Conservation (phyloP, 2,329 filamentous ascomycete species). For the Aspergillus fructus region DNA sequence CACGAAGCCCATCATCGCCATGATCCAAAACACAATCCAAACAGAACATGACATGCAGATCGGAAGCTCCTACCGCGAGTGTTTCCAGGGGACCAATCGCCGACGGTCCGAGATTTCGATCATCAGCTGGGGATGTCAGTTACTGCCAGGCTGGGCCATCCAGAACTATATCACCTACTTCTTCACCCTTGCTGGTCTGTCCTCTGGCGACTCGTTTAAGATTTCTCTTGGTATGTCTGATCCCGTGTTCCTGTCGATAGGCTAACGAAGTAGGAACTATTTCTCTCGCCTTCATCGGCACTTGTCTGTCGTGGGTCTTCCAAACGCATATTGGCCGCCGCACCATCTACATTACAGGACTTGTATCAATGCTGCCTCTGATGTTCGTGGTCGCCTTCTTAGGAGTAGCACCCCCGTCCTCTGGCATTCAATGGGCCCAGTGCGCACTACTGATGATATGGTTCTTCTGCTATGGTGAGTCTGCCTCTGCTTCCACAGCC, state of each 20-base stretch:
- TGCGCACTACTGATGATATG: conserved; percentile 45
- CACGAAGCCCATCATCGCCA: conserved; percentile 21
- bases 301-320: conserved; percentile 49
- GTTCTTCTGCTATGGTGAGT: neutral
- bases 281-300: conserved; percentile 55
- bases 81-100: conserved; percentile 29
- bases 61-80: conserved; percentile 28
- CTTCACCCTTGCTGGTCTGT: conserved; percentile 36
- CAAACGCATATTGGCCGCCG: conserved; percentile 41
- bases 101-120: conserved; percentile 45
- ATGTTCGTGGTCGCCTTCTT: conserved; percentile 27
- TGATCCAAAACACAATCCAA: conserved; percentile 41
- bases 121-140: conserved; percentile 36
- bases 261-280: conserved; percentile 52
- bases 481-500: conserved; percentile 50
- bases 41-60: conserved; percentile 22
- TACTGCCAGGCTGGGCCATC: conserved; percentile 29
- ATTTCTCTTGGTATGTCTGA: neutral
- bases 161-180: conserved; percentile 38
- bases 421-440: conserved; percentile 35
- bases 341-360: conserved; percentile 36
- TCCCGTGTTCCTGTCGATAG: conserved; percentile 34
- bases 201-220: neutral
- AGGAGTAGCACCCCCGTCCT: conserved; percentile 18
- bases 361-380: conserved; percentile 20